These are phyloP conservation scores for Primulina tabacum DNA, from an alignment of 257 asterid species.

Conservation along the genomic window DNA sequence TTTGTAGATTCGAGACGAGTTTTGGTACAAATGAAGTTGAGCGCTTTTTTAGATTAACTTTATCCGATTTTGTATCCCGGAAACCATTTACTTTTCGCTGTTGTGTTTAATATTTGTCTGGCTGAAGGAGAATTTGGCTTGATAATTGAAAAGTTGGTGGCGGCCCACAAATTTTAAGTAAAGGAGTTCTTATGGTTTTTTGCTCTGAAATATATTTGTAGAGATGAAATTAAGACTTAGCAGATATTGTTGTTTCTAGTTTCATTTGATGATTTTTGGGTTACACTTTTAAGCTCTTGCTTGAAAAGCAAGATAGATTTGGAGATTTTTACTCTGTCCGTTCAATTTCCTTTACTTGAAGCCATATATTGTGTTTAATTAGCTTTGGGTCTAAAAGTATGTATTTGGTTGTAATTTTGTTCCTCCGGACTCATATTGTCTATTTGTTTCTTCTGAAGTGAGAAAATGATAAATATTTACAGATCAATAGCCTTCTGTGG, in stretches of 20 bases:
- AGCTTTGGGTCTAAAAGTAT: neutral
- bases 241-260: slow-evolving; percentile 3
- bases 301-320: neutral
- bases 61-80: neutral
- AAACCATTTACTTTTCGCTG: slow-evolving; percentile 2
- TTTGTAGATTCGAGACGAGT: neutral
- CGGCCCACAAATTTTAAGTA: slow-evolving; percentile 3
- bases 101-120: neutral
- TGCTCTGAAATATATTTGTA: neutral
- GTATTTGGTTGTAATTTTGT: neutral
- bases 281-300: neutral
- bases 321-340: neutral
- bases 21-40: neutral
- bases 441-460: neutral
- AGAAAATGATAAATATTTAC: neutral
- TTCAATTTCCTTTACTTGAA: slow-evolving; percentile 5
- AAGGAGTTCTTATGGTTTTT: neutral
- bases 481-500: neutral
- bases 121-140: neutral
- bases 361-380: neutral
- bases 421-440: neutral
- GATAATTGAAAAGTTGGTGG: neutral
- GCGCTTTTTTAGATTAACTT: neutral
- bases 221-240: neutral
- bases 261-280: neutral